These are phyloP conservation scores for Mortierella antarctica DNA, from an alignment of 192 early-diverging fungal genomes.

Conservation along the genomic window DNA sequence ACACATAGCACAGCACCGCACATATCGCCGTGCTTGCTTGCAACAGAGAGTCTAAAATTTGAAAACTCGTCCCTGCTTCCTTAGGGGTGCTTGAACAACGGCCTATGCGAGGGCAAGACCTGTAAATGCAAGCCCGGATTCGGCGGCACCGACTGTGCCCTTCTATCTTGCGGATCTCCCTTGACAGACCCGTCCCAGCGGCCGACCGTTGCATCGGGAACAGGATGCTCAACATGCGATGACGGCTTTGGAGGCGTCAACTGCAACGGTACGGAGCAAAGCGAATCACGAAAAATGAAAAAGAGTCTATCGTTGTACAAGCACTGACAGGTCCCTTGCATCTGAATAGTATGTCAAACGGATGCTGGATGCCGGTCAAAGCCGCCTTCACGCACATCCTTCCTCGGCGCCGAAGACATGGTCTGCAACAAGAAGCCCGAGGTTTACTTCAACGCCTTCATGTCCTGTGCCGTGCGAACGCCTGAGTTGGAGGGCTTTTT, in stretches of 20 bases:
- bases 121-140: slow-evolving; percentile 40
- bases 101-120: slow-evolving; percentile 10
- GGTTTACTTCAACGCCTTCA: slow-evolving; percentile 51
- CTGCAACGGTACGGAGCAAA: slow-evolving; percentile 55
- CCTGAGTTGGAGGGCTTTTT: slow-evolving; percentile 54
- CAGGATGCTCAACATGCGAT: slow-evolving; percentile 52
- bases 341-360: slow-evolving; percentile 41
- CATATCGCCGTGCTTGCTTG: too few relatives aligned
- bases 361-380: slow-evolving; percentile 55
- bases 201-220: slow-evolving; percentile 4
- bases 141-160: slow-evolving; percentile 36
- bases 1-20: too few relatives aligned
- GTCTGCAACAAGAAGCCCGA: slow-evolving; percentile 65
- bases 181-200: slow-evolving; percentile 23
- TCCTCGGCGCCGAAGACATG: slow-evolving; percentile 45
- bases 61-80: too few relatives aligned
- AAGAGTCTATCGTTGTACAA: too few relatives aligned
- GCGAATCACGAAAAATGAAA: too few relatives aligned
- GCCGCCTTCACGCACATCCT: slow-evolving; percentile 25
- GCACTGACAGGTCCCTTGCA: background rate
- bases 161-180: slow-evolving; percentile 32
- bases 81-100: slow-evolving; percentile 45
- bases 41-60: too few relatives aligned
- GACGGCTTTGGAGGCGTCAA: slow-evolving; percentile 66
- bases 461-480: slow-evolving; percentile 55